Base-by-base conservation (phyloP, 148 eudicot genomes). In the Euryodendron excelsum region DNA sequence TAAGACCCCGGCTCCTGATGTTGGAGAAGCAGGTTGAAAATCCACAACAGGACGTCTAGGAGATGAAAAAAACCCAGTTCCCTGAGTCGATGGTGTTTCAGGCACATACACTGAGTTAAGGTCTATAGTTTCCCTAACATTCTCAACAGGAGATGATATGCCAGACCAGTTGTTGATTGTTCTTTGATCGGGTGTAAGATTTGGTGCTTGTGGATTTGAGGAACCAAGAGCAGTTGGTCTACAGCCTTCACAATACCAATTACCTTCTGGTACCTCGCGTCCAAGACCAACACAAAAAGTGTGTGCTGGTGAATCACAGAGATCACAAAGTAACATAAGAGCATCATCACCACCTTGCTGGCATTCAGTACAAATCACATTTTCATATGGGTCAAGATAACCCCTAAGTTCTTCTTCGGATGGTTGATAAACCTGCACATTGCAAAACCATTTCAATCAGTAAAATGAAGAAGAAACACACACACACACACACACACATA, bases 281-380 rank as follows among this genome's bases (percentile, higher is more conserved):
- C 94, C 96, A 36, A 96, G 93, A 79, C 99, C 99, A 72, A 96
- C 93, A 80, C 99, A 96, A 44, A 87, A 96, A 39, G 99, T 93
- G 85, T 96, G 99, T 31, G 99, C 97, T 78, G 99, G 97, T 75
- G 99, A 96, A 83, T 96, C 97, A 82, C 99, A 96, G 60, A 93
- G 72, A 85, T 96, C 99, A 56, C 99, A 96, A 0, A 96, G 93
- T 68, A 96, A 79, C 98, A 96, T 96, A 62, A 89, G 89, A 31
- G 92, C 94, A 81, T 96, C 99, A 73, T 96, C 99, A 76, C 99
- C 99, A 58, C 98, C 99, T 53, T 88, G 92, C 17, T 89, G 89
- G 79, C 99, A 96, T 80, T 93, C 99, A 1, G 98, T 91, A 75
- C 99, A 96, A 37, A 88, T 82, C 79, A 91, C 93, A 81, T 84